Conservation (phyloP, 2,329 filamentous ascomycete species). For the Venturia effusa region DNA sequence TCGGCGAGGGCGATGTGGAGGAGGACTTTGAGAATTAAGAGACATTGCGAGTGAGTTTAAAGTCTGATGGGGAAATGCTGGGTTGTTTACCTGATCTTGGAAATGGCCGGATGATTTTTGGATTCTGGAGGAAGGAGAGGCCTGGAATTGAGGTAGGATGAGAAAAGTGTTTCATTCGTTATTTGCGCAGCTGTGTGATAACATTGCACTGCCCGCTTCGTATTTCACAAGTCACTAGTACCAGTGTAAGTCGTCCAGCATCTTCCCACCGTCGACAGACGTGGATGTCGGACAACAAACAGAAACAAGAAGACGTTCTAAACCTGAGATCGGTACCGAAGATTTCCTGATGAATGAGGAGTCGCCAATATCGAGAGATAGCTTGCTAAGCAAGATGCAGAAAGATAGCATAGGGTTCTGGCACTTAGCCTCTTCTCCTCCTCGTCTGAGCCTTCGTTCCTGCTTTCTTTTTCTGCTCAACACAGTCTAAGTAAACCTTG, state of each 20-base stretch:
- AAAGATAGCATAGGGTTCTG: background rate
- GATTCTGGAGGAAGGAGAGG: background rate
- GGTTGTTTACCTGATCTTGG: background rate
- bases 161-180: background rate
- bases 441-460: background rate
- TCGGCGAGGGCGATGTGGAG: background rate
- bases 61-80: background rate
- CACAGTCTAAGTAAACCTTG: background rate
- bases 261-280: background rate
- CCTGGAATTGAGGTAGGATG: background rate
- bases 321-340: background rate
- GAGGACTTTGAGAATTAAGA: background rate
- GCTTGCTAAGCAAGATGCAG: too few species aligned
- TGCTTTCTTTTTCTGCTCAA: background rate
- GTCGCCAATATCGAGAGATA: too few species aligned
- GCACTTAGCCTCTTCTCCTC: background rate
- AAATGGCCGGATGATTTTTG: background rate
- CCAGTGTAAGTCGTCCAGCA: background rate
- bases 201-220: background rate
- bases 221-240: background rate
- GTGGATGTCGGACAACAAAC: background rate
- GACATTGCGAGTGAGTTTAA: background rate
- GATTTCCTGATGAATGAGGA: background rate
- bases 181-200: background rate
- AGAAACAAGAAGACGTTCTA: background rate